Conservation (phyloP, 2,329 filamentous ascomycete species). For the Colletotrichum sp. region DNA sequence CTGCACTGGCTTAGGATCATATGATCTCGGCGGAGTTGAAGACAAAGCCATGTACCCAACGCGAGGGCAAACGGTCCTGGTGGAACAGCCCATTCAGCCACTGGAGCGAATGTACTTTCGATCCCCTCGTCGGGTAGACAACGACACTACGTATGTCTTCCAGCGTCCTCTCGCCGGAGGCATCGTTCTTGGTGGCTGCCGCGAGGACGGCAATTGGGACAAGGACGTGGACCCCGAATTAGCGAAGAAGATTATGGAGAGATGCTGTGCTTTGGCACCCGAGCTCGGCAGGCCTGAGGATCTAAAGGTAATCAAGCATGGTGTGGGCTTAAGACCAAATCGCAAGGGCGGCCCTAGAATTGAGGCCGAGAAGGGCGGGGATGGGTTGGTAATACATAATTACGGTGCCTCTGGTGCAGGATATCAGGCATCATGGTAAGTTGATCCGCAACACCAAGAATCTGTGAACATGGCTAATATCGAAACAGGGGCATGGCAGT, state of each 20-base stretch:
- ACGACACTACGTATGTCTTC: constrained; percentile 48
- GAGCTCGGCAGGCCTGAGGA: constrained; percentile 36
- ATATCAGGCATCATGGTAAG: constrained; percentile 29
- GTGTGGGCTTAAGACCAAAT: constrained; percentile 35
- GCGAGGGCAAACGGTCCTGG: constrained; percentile 68
- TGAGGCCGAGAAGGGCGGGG: constrained; percentile 29
- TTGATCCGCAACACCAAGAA: not conserved
- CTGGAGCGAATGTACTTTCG: constrained; percentile 43
- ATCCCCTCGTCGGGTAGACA: constrained; percentile 42
- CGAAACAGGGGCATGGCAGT: constrained; percentile 7
- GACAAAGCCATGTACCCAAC: constrained; percentile 77
- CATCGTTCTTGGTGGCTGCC: constrained; percentile 37
- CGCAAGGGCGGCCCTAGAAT: constrained; percentile 33
- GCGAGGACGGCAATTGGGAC: constrained; percentile 36
- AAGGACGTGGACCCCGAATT: constrained; percentile 31
- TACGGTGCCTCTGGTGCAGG: constrained; percentile 32
- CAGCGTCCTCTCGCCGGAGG: constrained; percentile 40
- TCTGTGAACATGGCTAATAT: not conserved
- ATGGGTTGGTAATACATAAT: constrained; percentile 28
- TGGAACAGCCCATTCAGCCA: constrained; percentile 41
- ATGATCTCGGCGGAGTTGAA: constrained; percentile 79
- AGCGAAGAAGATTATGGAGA: constrained; percentile 34
- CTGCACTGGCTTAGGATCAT: constrained; percentile 79
- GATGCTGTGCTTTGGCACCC: constrained; percentile 37
- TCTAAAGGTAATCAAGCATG: constrained; percentile 35